Evolutionary conservation across 345 rosid genomes (phyloP), one percentile per base, ranked within the genome.

Genomic region (Reutealis trisperma): DNA sequence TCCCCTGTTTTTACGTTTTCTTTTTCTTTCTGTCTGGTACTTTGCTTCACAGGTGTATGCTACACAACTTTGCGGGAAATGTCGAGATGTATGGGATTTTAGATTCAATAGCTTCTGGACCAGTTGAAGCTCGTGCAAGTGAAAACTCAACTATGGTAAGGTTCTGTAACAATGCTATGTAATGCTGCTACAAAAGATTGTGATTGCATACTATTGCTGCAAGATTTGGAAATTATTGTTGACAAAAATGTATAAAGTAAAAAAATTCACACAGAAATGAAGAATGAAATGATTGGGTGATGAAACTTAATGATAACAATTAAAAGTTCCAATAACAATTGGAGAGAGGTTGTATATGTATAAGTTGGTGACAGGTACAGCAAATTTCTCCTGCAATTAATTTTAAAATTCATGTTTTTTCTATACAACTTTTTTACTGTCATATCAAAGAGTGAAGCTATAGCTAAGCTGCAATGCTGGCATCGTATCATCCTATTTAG

Each of bases 41-140:
- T 75, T 63, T 82, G 70, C 49, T 61, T 77, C 68, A 19, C 86
- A 91, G 94, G 94, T 91, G 94, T 76, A 89, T 91, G 94, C 92
- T 91, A 64, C 92, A 89, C 81, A 89, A 89, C 80, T 91, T 91
- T 78, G 94, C 94, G 18, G 94, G 92, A 83, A 91, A 91, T 65
- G 32, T 86, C 63, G 94, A 89, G 87, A 89, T 91, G 94, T 91
- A 89, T 60, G 94, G 94, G 45, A 60, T 84, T 72, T 79, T 91
- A 76, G 94, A 91, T 84, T 77, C 94, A 68, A 65, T 89, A 76
- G 92, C 90, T 82, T 84, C 88, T 71, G 92, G 91, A 21, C 94
- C 94, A 25, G 78, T 88, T 79, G 89, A 89, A 80, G 92, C 94
- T 76, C 81, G 86, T 70, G 74, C 30, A 54, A 89, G 89, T 82